Evolutionary conservation across 352 stramenopile genomes (phyloP), one percentile per base, ranked within the genome.

Genomic region (Phytophthora pluvialis): DNA sequence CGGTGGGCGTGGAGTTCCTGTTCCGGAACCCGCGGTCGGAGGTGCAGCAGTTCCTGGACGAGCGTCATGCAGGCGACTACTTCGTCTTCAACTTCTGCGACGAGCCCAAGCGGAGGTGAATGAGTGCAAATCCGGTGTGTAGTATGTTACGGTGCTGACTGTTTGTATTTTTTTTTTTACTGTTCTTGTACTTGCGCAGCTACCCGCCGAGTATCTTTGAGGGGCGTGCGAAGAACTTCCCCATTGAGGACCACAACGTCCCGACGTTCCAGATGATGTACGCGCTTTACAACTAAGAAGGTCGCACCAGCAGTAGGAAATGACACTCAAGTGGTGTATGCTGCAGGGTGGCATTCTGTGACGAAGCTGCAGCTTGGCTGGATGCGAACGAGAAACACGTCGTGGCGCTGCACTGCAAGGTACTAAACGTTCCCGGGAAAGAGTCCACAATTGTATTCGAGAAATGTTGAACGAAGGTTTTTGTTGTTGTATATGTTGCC

Each of bases 1-100:
- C 81, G 0, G 54, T 81, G 0, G 84, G 84, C 1, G 42, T 90
- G 9, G 84, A 93, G 62, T 61, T 70, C 39, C 39, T 83, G 55
- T 91, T 83, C 44, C 77, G 84, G 5, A 93, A 93, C 47, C 81
- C 84, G 15, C 74, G 84, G 2, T 68, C 65, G 0, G 78, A 91
- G 33, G 81, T 93, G 33, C 67, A 81, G 51, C 55, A 73, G 39
- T 78, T 93, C 21, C 63, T 93, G 35, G 64, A 85, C 26, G 40
- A 81, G 16, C 75, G 69, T 21, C 81, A 93, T 45, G 35, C 49
- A 10, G 69, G 70, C n/a, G 52, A 72, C 18, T 93, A 90, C 70
- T 86, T 89, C 53, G 82, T 93, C 35, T 93, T 82, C 64, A 93
- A 93, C 53, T 93, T 93, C 36, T 93, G 84, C 46, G 67, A 82